Conservation (phyloP, 345 rosid genomes). For the Excoecaria cochinchinensis region DNA sequence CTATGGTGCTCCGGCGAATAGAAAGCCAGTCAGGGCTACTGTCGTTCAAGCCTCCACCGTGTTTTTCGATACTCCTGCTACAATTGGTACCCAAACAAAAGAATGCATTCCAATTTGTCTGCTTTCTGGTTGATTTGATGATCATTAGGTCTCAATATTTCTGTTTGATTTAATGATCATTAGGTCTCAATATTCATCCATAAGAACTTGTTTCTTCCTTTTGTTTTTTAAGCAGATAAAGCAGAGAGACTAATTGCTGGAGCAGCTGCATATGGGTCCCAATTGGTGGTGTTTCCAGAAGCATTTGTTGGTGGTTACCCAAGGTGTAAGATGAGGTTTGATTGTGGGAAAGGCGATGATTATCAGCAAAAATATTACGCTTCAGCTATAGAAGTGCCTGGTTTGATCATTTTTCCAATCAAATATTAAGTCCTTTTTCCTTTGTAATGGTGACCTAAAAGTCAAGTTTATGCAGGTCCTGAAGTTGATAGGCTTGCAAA, state of each 20-base stretch:
- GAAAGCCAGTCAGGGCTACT: constrained; percentile 16
- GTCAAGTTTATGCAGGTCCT: constrained; percentile 13
- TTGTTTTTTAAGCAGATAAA: constrained; percentile 19
- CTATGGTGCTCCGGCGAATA: not conserved
- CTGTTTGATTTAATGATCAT: not conserved
- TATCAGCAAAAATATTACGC: constrained; percentile 12
- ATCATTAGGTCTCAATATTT: not conserved
- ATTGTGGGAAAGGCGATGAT: not conserved
- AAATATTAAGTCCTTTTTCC: not conserved
- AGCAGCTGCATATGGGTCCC: constrained; percentile 25
- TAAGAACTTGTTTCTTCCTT: no score
- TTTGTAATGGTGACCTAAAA: not conserved
- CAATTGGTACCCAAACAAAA: constrained; percentile 12
- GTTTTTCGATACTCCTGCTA: constrained; percentile 26
- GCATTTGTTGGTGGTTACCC: constrained; percentile 31
- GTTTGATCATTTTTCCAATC: constrained; percentile 2
- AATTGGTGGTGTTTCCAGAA: constrained; percentile 31
- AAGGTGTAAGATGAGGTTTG: not conserved
- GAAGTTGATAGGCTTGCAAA: constrained; percentile 22
- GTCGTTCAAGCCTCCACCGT: constrained; percentile 27
- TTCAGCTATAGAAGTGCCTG: constrained; percentile 28
- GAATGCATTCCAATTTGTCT: not conserved
- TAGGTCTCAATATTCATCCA: not conserved
- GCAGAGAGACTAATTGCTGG: constrained; percentile 23
- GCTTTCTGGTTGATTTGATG: not conserved